A percentile compares a stretch with the other conserved stretches of the same genome.
These are phyloP conservation scores for Blastomyces emzantsi DNA, from an alignment of 2,329 filamentous ascomycete genomes.

Conservation along the genomic window DNA sequence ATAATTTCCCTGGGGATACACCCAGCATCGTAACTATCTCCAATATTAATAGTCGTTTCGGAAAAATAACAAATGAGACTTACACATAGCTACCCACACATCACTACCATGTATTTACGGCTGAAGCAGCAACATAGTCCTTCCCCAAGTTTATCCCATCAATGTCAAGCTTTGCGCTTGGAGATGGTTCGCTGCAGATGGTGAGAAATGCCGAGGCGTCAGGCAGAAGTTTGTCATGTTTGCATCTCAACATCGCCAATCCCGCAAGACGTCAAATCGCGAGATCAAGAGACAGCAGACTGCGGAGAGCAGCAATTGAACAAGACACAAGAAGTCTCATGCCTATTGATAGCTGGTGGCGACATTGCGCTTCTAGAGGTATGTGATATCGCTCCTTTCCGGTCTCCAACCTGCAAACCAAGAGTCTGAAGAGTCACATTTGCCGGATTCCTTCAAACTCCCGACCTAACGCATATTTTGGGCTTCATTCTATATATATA, in stretches of 20 bases:
- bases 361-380: constrained; percentile 1
- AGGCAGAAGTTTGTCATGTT: constrained; percentile 2
- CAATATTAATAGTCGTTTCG: not conserved
- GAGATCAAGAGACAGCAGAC: not conserved
- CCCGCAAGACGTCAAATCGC: not conserved
- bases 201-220: too few relatives aligned
- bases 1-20: not conserved
- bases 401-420: not conserved
- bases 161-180: too few relatives aligned
- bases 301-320: not conserved
- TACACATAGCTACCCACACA: not conserved
- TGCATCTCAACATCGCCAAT: not conserved
- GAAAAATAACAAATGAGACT: not conserved
- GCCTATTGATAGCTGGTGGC: not conserved
- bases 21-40: not conserved
- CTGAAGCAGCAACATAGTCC: not conserved
- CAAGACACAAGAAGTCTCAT: not conserved
- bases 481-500: not conserved
- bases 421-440: not conserved
- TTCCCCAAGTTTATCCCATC: too few relatives aligned
- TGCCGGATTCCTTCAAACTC: too few relatives aligned
- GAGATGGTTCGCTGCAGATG: too few relatives aligned
- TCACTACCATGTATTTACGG: not conserved
- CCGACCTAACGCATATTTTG: not conserved
- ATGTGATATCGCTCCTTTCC: not conserved